phyloP scores from a whole-genome alignment of 306 rosid genomes.

The Neltuma alba region DNA sequence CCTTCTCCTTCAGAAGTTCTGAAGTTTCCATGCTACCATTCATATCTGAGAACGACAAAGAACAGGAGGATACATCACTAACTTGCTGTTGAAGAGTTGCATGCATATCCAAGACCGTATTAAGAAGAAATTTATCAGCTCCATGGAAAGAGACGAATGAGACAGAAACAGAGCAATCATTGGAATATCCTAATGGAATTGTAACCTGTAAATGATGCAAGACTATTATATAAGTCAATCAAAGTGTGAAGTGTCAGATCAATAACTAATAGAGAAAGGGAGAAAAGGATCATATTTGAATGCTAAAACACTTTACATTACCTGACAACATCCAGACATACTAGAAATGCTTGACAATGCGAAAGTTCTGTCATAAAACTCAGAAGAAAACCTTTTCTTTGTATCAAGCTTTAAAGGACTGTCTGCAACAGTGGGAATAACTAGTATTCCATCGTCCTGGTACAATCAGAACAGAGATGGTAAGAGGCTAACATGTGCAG shows the following conservation, averaged over 20 bases:
- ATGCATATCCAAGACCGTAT: slow-evolving; percentile 75
- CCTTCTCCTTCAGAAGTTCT: slow-evolving; percentile 88
- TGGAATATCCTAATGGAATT: slow-evolving; percentile 72
- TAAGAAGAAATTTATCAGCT: slow-evolving; percentile 89
- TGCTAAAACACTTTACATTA: slow-evolving; percentile 38
- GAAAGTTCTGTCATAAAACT: slow-evolving; percentile 47
- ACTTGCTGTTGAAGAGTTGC: slow-evolving; percentile 64
- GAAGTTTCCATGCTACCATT: slow-evolving; percentile 73
- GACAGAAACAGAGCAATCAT: slow-evolving; percentile 64
- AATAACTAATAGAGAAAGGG: slow-evolving; percentile 25
- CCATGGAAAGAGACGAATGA: slow-evolving; percentile 74
- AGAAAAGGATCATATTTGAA: slow-evolving; percentile 25
- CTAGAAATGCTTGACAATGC: slow-evolving; percentile 57
- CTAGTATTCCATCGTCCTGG: slow-evolving; percentile 62
- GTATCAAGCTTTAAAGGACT: slow-evolving; percentile 47
- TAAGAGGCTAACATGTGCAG: slow-evolving; percentile 1
- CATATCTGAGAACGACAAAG: slow-evolving; percentile 51
- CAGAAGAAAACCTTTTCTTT: slow-evolving; percentile 46
- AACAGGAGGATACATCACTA: slow-evolving; percentile 47
- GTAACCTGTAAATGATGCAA: slow-evolving; percentile 58
- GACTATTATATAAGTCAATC: slow-evolving; percentile 5
- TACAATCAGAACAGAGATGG: slow-evolving; percentile 26
- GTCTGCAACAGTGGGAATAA: slow-evolving; percentile 60
- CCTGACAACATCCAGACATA: slow-evolving; percentile 77
- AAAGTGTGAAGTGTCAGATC: slow-evolving; percentile 25